phyloP scores from a whole-genome alignment of 441 rosid genomes.

The Flueggea neowawraea region DNA sequence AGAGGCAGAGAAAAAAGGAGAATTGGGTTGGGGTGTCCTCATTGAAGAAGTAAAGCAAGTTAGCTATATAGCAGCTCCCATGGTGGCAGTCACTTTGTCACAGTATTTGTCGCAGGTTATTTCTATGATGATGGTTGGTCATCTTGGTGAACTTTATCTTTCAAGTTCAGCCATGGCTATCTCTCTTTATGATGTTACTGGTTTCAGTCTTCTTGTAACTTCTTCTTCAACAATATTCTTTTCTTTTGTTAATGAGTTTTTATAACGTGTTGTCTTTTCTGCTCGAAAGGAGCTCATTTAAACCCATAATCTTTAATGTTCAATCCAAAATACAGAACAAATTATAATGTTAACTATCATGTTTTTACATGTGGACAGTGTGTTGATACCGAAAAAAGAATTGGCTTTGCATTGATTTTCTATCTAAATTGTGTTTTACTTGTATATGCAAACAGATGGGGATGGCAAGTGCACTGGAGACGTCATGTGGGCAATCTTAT shows the following conservation, averaged over 20 bases:
- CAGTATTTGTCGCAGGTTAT: conserved; percentile 31
- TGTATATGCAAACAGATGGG: conserved; percentile 32
- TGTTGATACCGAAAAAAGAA: no score
- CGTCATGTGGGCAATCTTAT: no score
- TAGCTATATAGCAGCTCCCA: conserved; percentile 31
- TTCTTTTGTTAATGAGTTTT: no score
- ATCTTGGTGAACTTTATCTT: conserved; percentile 38
- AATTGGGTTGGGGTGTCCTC: conserved; percentile 12
- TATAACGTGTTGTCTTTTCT: no score
- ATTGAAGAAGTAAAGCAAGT: conserved; percentile 25
- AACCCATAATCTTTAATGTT: no score
- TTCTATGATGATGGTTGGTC: no score
- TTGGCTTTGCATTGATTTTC: background rate
- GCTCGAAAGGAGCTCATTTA: no score
- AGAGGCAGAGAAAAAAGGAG: background rate
- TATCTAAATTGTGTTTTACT: background rate
- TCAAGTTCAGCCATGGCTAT: conserved; percentile 47
- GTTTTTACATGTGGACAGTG: no score
- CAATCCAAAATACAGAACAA: no score
- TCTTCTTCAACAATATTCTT: no score
- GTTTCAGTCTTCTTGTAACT: conserved; percentile 38
- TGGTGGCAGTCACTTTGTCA: conserved; percentile 33
- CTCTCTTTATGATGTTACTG: conserved; percentile 37
- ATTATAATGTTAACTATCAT: no score
- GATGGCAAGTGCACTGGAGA: no score